Evolutionary conservation across 495 filamentous ascomycete genomes (phyloP), one percentile per base, ranked within the genome.

Genomic region (Parachaetomium inaequale): DNA sequence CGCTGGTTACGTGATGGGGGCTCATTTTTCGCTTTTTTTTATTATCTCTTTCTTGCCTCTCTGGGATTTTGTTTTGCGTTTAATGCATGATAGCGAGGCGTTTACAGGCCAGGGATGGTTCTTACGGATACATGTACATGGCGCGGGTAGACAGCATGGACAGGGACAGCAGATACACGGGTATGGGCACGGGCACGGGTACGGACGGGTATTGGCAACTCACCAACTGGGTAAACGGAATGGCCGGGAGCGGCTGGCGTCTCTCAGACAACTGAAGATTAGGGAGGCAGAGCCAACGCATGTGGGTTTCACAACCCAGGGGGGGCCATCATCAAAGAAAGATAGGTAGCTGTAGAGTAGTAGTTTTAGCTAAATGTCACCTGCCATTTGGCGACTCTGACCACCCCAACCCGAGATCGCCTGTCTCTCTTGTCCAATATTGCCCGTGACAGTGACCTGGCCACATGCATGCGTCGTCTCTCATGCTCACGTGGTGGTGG

Each of bases 271-370:
- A 43, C 36, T 40, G 38, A 45, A 3, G 14, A 3, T 3, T 29
- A 15, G 50, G 32, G 11, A 54, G 19, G 19, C 32, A 34, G 23
- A 54, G 36, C 19, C 25, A 36, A 31, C 29, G 6, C 26, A 55
- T 32, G 54, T 45, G 58, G 58, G 58, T 54, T 61, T 61, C 58
- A 54, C 58, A 54, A 54, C 49, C 19, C 50, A 32, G 28, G 34
- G 31, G n/a, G n/a, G n/a, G n/a, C n/a, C n/a, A n/a, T n/a, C n/a
- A n/a, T n/a, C n/a, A n/a, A n/a, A n/a, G n/a, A n/a, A n/a, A n/a
- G n/a, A n/a, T n/a, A n/a, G n/a, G n/a, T n/a, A n/a, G n/a, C n/a
- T n/a, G n/a, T n/a, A n/a, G n/a, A n/a, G n/a, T n/a, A n/a, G n/a
- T n/a, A n/a, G n/a, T n/a, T n/a, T n/a, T n/a, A n/a, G n/a, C n/a